A percentile compares a stretch with the other conserved stretches of the same genome.
Conservation (phyloP, 2,329 filamentous ascomycete genomes). For the Blumeria graminis region DNA sequence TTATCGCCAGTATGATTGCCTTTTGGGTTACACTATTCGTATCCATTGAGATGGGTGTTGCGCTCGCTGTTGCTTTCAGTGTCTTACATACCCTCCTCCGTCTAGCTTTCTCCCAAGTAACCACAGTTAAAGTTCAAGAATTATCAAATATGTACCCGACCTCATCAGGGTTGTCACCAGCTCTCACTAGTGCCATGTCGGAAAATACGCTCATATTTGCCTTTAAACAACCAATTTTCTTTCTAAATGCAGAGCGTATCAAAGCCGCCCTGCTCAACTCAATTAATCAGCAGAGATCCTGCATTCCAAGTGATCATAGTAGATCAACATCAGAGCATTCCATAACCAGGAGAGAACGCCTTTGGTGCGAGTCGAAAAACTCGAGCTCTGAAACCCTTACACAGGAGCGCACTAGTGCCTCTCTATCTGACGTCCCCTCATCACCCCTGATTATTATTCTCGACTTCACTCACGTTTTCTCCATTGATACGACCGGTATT, state of each 20-base stretch:
- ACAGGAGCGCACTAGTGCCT: neutral
- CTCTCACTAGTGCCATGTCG: neutral
- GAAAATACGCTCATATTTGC: neutral
- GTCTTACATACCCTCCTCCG: constrained; percentile 2
- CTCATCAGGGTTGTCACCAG: neutral
- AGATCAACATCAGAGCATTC: no score
- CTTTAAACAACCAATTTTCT: constrained; percentile 3
- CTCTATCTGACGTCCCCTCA: neutral
- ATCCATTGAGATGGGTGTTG: constrained; percentile 29
- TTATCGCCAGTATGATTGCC: constrained; percentile 35
- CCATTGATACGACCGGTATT: constrained; percentile 5
- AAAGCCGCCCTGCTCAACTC: constrained; percentile 1
- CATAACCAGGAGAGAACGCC: neutral
- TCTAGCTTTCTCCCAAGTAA: constrained; percentile 3
- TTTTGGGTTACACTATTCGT: constrained; percentile 42
- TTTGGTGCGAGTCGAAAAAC: neutral
- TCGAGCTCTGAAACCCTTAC: neutral
- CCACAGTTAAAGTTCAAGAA: neutral
- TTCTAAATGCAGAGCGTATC: constrained; percentile 4
- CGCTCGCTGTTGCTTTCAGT: constrained; percentile 4
- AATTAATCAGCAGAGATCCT: neutral
- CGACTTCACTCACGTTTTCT: constrained; percentile 3
- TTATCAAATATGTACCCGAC: neutral
- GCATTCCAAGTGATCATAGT: neutral
- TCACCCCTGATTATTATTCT: constrained; percentile 2